Conservation (phyloP, 495 filamentous ascomycete species). For the Pseudotulostoma volvatum region DNA sequence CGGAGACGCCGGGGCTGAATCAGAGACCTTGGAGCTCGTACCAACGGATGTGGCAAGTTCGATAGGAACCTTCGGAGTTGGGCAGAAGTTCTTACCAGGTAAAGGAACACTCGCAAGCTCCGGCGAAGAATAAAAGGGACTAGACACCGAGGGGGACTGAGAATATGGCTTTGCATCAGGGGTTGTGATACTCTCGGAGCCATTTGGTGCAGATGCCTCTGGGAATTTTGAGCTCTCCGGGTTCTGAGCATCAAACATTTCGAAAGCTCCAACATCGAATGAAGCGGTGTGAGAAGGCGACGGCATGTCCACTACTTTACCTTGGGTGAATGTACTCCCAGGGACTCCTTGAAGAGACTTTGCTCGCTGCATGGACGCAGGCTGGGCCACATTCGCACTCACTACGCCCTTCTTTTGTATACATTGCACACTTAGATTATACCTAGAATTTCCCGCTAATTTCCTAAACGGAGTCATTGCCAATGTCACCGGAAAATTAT, state of each 20-base stretch:
- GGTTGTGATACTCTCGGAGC: background rate
- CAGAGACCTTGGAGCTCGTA: constrained; percentile 6
- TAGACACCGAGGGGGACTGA: constrained; percentile 23
- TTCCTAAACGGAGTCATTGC: constrained; percentile 30
- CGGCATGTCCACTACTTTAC: constrained; percentile 24
- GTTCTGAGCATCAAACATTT: constrained; percentile 18
- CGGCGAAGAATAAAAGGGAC: constrained; percentile 30
- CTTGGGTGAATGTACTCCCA: constrained; percentile 18
- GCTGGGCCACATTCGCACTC: constrained; percentile 10
- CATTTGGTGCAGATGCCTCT: constrained; percentile 7
- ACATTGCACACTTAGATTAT: constrained; percentile 15
- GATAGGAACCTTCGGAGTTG: constrained; percentile 17
- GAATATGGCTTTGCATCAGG: background rate
- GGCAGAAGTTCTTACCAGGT: constrained; percentile 13
- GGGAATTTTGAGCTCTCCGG: constrained; percentile 15
- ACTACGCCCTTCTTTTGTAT: constrained; percentile 21
- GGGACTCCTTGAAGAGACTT: constrained; percentile 30
- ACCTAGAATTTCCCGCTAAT: constrained; percentile 24
- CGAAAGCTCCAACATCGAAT: constrained; percentile 17
- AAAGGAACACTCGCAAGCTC: constrained; percentile 31
- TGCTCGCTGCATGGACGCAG: constrained; percentile 30
- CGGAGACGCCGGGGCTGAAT: constrained; percentile 12
- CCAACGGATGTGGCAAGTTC: constrained; percentile 13
- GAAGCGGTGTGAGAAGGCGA: constrained; percentile 33
- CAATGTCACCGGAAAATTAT: constrained; percentile 33